A percentile compares a stretch with the other conserved stretches of the same genome.
Evolutionary conservation across 1,139 yeast species (phyloP).

Genomic region (Candida sp.): DNA sequence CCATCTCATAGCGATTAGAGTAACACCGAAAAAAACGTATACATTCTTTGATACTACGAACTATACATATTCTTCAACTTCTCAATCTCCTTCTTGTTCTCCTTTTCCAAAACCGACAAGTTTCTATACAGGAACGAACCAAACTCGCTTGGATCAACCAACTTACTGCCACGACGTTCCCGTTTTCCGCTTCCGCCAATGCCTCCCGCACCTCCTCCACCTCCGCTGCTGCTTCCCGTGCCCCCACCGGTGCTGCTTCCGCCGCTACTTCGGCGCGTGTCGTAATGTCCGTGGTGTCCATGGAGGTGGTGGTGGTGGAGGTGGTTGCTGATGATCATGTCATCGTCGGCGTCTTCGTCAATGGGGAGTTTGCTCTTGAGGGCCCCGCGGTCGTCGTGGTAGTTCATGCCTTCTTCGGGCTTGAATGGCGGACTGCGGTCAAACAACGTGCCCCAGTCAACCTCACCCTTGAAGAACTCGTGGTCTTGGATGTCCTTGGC

Average conservation of each 20-base stretch:
- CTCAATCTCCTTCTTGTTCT: slow-evolving; percentile 91
- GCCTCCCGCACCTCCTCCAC: slow-evolving; percentile 21
- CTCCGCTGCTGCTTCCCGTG: slow-evolving; percentile 64
- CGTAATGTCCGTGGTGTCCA: no score
- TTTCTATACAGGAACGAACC: slow-evolving; percentile 94
- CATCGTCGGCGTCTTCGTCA: slow-evolving; percentile 32
- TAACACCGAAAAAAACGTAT: no score
- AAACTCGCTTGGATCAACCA: slow-evolving; percentile 82
- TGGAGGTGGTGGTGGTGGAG: no score
- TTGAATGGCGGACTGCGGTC: slow-evolving; percentile 83
- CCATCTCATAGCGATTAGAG: no score
- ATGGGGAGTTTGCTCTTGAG: slow-evolving; percentile 62
- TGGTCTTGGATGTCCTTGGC: slow-evolving; percentile 81
- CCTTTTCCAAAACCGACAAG: slow-evolving; percentile 87
- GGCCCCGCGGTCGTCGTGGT: slow-evolving; percentile 94
- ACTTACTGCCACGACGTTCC: slow-evolving; percentile 68
- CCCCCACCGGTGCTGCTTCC: neutral
- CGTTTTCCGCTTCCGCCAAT: slow-evolving; percentile 35
- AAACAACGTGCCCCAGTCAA: slow-evolving; percentile 79
- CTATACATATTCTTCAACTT: slow-evolving; percentile 53
- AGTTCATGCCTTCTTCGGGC: slow-evolving; percentile 91
- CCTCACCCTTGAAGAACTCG: slow-evolving; percentile 65
- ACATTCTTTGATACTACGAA: neutral
- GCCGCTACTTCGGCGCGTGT: neutral
- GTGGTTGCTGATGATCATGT: slow-evolving; percentile 19